Base-by-base conservation (phyloP, 1,284 basidiomycete genomes). In the Malassezia obtusa region DNA sequence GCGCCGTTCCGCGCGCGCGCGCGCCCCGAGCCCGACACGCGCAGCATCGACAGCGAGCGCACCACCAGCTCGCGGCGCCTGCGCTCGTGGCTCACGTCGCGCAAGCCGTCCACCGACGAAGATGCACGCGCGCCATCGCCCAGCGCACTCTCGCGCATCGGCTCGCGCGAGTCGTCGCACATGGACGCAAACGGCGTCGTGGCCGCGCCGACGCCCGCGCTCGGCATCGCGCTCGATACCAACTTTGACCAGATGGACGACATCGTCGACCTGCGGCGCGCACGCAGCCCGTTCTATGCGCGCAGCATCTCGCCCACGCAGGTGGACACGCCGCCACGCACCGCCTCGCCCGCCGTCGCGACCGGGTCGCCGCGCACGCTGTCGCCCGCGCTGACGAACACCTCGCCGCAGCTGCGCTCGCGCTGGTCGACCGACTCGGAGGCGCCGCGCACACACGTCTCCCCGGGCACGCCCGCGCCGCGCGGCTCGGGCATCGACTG, bases 211-310 rank as follows among this genome's bases (percentile, higher is more conserved):
- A 19, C 19, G 19, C 5, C 37, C 10, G 37, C 37, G 37, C 37
- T 38, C 19, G 51, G 51, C 26, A 22, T 50, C 31, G 21, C 77
- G 19, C 79, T 89, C 33, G 87, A 91, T 75, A 84, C 83, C 45
- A 82, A 91, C 61, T 77, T 91, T 37, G 80, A 84, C 28, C 78
- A 83, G 54, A 87, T 94, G 80, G 85, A 86, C 44, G 89, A 86
- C 26, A 87, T 92, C 69, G 78, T 92, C 60, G 79, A 49, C 33
- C 25, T 19, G 12, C n/a, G 31, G 12, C 72, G 74, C 58, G 38
- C 59, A 53, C 15, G n/a, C 1, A 5, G 6, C 9, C 17, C n/a
- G 30, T 19, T 19, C 14, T 19, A 25, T 3, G n/a, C 14, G 15
- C 15, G 11, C 15, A 45, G 32, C 24, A 45, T n/a, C n/a, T 33